Conservation (phyloP, 345 rosid genomes). For the Syzygium jambos region DNA sequence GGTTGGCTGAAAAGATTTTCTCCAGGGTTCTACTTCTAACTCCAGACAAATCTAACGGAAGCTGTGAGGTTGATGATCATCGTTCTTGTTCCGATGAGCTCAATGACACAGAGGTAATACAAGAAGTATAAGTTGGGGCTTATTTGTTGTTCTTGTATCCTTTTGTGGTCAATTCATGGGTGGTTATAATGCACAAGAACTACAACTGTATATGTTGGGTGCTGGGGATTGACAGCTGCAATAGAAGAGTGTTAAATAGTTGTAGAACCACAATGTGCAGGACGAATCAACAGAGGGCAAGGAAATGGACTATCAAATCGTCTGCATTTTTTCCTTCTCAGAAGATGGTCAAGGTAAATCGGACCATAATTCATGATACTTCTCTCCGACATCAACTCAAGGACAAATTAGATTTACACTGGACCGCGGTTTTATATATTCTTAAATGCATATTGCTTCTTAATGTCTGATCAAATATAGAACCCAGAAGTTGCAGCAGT, state of each 20-base stretch:
- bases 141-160: neutral
- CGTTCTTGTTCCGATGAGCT: neutral
- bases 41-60: neutral
- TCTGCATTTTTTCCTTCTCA: neutral
- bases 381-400: neutral
- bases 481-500: neutral
- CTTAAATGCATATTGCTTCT: neutral
- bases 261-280: neutral
- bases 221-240: neutral
- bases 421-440: neutral
- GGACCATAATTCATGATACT: neutral
- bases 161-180: neutral
- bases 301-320: neutral
- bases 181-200: neutral
- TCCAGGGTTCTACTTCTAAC: neutral
- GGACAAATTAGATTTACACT: neutral
- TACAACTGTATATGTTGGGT: neutral
- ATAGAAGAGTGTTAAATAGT: neutral
- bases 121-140: neutral
- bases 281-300: neutral
- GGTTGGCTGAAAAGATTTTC: constrained; percentile 1
- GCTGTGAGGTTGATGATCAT: neutral
- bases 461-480: neutral
- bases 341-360: neutral
- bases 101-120: neutral